These are phyloP conservation scores for Chlorella sp. DNA, from an alignment of 139 green algal genomes.

Conservation along the genomic window DNA sequence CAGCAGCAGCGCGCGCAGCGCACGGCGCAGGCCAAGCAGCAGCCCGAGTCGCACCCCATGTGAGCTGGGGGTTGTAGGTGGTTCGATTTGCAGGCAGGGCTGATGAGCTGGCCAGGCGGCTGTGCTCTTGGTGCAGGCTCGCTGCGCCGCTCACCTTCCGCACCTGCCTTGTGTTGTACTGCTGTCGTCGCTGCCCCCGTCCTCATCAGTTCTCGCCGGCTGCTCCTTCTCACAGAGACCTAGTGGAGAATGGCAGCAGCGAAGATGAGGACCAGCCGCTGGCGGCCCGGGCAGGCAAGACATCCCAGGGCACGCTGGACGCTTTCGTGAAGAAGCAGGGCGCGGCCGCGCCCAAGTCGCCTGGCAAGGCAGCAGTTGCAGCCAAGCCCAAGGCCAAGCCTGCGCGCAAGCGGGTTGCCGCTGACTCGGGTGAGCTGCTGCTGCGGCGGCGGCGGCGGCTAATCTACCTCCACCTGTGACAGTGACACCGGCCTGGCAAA, in stretches of 20 bases:
- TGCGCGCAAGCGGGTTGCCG: background rate
- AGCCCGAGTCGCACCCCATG: constrained; percentile 33
- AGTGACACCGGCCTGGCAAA: no score
- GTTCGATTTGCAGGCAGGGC: no score
- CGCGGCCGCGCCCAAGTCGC: background rate
- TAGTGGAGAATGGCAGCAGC: constrained; percentile 6
- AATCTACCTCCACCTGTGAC: no score
- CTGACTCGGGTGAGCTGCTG: background rate
- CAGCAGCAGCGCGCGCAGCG: constrained; percentile 9
- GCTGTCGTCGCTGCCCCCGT: no score
- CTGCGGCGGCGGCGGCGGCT: background rate
- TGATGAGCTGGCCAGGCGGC: no score
- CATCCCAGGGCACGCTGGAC: constrained; percentile 2
- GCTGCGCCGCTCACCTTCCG: no score
- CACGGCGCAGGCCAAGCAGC: constrained; percentile 22
- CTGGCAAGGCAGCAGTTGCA: background rate
- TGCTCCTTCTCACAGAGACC: background rate
- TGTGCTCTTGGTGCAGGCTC: no score
- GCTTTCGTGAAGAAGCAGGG: background rate
- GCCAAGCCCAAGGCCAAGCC: background rate
- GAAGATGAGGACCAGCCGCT: background rate
- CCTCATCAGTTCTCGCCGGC: no score
- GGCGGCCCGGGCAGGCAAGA: background rate
- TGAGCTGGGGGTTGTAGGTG: background rate
- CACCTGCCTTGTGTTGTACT: no score